phyloP scores from a whole-genome alignment of 306 rosid genomes.

The Pterocarpus santalinus region DNA sequence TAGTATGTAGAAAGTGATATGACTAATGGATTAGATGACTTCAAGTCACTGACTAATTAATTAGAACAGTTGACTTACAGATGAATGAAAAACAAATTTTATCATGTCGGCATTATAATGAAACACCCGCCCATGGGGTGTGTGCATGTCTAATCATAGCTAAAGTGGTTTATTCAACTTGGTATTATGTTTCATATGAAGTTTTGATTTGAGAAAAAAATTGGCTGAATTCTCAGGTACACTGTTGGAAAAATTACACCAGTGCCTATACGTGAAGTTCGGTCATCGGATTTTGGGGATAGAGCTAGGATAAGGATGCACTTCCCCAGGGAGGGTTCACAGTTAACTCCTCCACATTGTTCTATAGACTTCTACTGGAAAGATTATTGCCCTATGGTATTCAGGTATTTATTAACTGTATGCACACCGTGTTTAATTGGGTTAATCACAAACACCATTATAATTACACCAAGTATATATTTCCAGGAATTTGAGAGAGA shows the following conservation, averaged over 20 bases:
- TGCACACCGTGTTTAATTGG: conserved; percentile 23
- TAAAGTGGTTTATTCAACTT: conserved; percentile 12
- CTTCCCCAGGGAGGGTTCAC: conserved; percentile 89
- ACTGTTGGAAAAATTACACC: conserved; percentile 99
- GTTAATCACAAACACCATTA: conserved; percentile 27
- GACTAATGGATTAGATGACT: conserved; percentile 2
- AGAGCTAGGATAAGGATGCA: conserved; percentile 94
- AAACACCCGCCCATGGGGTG: neutral
- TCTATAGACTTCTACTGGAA: conserved; percentile 93
- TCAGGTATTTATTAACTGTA: conserved; percentile 71
- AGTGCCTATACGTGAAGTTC: conserved; percentile 94
- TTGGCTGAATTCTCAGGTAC: conserved; percentile 74
- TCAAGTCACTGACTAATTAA: conserved; percentile 1
- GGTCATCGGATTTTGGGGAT: conserved; percentile 90
- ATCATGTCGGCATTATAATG: conserved; percentile 1
- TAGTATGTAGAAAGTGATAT: conserved; percentile 1
- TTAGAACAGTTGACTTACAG: neutral
- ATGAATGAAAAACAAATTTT: conserved; percentile 2
- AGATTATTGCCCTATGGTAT: conserved; percentile 99
- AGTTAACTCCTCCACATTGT: conserved; percentile 88
- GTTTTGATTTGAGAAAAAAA: conserved; percentile 38
- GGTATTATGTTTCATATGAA: conserved; percentile 24
- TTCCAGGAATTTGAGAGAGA: conserved; percentile 97
- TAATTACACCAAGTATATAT: conserved; percentile 29
- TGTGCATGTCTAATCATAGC: neutral